Evolutionary conservation across 805 yeast genomes (phyloP).

Genomic region (Ascoidea tarda): DNA sequence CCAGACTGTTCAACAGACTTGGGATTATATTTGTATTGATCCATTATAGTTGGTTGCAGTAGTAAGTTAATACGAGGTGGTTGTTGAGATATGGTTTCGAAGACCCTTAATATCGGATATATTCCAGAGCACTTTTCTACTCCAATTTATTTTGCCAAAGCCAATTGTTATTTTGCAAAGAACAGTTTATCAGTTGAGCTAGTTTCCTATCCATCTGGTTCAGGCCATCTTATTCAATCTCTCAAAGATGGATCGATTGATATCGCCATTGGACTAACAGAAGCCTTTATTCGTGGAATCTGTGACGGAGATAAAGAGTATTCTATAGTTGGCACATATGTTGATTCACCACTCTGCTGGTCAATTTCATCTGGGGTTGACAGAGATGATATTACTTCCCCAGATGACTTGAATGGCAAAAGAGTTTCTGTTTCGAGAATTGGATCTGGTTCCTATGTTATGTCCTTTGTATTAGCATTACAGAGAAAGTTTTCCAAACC

Average conservation of each 20-base stretch:
- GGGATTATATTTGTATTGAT: no score
- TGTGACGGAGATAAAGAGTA: slow-evolving; percentile 54
- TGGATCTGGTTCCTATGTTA: slow-evolving; percentile 85
- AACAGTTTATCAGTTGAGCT: slow-evolving; percentile 41
- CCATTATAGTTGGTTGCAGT: no score
- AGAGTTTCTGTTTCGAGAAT: slow-evolving; percentile 72
- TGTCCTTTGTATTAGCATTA: slow-evolving; percentile 74
- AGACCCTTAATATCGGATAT: slow-evolving; percentile 47
- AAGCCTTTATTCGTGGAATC: slow-evolving; percentile 76
- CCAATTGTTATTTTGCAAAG: slow-evolving; percentile 38
- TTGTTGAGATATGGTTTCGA: no score
- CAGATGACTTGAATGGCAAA: slow-evolving; percentile 42
- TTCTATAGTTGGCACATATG: slow-evolving; percentile 69
- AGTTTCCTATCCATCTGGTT: slow-evolving; percentile 69
- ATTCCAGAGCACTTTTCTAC: slow-evolving; percentile 91
- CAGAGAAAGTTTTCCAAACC: slow-evolving; percentile 38
- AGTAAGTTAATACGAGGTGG: no score
- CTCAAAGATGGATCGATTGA: slow-evolving; percentile 52
- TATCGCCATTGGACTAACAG: slow-evolving; percentile 80
- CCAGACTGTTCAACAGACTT: no score
- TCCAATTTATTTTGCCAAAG: slow-evolving; percentile 61
- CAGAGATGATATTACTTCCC: slow-evolving; percentile 38
- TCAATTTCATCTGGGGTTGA: slow-evolving; percentile 66
- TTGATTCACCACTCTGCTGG: slow-evolving; percentile 81
- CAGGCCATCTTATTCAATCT: slow-evolving; percentile 74